phyloP scores from a whole-genome alignment of 495 filamentous ascomycete genomes.

The Gamarada debralockiae region DNA sequence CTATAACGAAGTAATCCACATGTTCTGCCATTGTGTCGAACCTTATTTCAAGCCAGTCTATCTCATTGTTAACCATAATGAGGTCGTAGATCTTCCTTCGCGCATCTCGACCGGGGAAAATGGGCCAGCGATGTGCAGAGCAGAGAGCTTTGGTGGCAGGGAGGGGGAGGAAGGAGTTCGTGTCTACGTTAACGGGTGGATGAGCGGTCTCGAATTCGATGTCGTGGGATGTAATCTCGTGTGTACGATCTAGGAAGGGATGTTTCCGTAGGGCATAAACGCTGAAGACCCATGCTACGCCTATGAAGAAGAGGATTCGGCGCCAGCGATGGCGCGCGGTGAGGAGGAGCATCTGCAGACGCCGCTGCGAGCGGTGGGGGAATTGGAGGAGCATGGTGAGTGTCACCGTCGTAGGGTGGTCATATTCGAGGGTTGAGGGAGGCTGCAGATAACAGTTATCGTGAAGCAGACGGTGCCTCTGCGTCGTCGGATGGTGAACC shows the following conservation, averaged over 20 bases:
- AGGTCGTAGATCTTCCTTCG: conserved; percentile 40
- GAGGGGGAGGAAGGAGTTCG: conserved; percentile 3
- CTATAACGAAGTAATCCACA: conserved; percentile 47
- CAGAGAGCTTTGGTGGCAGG: not conserved
- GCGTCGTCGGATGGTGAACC: no score
- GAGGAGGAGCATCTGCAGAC: not conserved
- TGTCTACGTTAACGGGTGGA: not conserved
- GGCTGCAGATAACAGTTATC: no score
- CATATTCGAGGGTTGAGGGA: no score
- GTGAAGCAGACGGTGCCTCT: no score
- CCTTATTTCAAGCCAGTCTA: conserved; percentile 46
- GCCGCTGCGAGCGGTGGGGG: not conserved
- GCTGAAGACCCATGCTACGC: not conserved
- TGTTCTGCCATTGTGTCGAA: conserved; percentile 29
- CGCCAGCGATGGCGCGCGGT: not conserved
- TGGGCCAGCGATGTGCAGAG: not conserved
- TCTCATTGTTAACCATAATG: conserved; percentile 38
- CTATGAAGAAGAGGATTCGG: not conserved
- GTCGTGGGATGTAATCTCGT: conserved; percentile 1
- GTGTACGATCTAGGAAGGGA: not conserved
- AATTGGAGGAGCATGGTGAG: no score
- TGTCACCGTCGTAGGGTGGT: no score
- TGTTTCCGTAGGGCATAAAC: not conserved
- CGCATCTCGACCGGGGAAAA: not conserved
- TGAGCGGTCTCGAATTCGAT: not conserved